These are phyloP conservation scores for Metarhizium robertsii DNA, from an alignment of 2,329 filamentous ascomycete species.

Conservation along the genomic window DNA sequence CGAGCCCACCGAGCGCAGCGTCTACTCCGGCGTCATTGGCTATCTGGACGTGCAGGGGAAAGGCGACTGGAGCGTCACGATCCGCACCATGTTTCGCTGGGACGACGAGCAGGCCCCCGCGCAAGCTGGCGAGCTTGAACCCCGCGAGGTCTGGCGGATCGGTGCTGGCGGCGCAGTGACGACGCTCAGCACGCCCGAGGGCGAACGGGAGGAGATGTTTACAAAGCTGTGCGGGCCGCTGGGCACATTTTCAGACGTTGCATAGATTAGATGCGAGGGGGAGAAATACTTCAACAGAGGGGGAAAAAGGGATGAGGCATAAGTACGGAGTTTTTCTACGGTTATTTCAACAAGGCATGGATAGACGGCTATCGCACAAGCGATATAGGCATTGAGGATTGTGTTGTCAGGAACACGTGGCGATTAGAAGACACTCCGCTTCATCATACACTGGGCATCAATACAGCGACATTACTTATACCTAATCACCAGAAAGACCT, in stretches of 20 bases:
- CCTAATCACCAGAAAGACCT: not conserved
- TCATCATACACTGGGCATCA: not conserved
- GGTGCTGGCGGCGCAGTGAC: conserved; percentile 90
- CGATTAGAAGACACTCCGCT: not conserved
- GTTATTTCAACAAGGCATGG: not conserved
- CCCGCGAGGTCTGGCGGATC: conserved; percentile 62
- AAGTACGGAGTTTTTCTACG: not conserved
- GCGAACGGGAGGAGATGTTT: conserved; percentile 87
- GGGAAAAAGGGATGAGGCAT: not conserved
- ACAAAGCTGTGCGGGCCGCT: conserved; percentile 57
- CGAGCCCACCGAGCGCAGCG: conserved; percentile 55
- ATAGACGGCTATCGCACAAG: too few species aligned
- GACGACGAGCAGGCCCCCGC: conserved; percentile 42
- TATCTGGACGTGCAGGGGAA: conserved; percentile 80
- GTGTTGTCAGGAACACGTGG: too few species aligned
- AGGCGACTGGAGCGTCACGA: conserved; percentile 87
- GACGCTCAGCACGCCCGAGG: conserved; percentile 66
- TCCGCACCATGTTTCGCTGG: conserved; percentile 70
- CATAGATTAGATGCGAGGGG: conserved; percentile 9
- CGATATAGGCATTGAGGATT: too few species aligned
- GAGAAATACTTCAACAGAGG: not conserved
- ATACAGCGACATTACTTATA: not conserved
- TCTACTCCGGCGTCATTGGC: conserved; percentile 84
- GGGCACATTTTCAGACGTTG: conserved; percentile 35
- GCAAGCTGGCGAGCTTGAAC: conserved; percentile 19